Base-by-base conservation (phyloP, 2,329 filamentous ascomycete species). In the Xylariaceae sp. region DNA sequence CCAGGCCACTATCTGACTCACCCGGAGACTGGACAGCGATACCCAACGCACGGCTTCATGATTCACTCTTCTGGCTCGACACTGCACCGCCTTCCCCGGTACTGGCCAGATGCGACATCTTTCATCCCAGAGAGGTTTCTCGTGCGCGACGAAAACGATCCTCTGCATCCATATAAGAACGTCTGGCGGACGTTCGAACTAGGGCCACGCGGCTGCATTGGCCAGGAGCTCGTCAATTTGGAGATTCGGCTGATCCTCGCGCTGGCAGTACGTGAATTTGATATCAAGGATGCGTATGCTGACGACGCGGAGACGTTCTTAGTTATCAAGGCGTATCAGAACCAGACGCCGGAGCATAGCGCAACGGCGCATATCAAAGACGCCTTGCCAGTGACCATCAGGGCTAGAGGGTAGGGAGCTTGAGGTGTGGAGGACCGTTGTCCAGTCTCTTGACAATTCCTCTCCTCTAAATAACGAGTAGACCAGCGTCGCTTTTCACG, bases 141-240 rank as follows among this genome's bases (percentile, higher is more conserved):
- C 13, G 51, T 56, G 12, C 48, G 52, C 19, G 48, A 53, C 15
- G 44, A 54, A 26, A 46, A 47, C 34, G 52, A 67, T 39, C 51
- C 57, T 48, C 43, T 65, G 50, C 55, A 66, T 51, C 54, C 62
- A 16, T 49, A 54, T 4, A 68, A 68, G 36, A 66, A 69, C 42
- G 70, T 73, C 1, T 80, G 67, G 64, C 63, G 76, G 13, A 67
- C 74, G 0, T 81, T 80, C 50, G 71, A 74, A 48, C 64, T 71
- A 36, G 76, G 76, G 0, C 67, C 67, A 2, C 56, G 76, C 12
- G 71, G 67, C 19, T 81, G 77, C 48, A 68, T 80, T n/a, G 77
- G 76, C 1, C 73, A 79, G 54, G 71, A 74, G 47, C 62, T 80
- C 34, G 76, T 71, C 1, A 68, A 72, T 58, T 60, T 76, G 13